Conservation (phyloP, 1,284 basidiomycete species). For the Moesziomyces antarcticus region DNA sequence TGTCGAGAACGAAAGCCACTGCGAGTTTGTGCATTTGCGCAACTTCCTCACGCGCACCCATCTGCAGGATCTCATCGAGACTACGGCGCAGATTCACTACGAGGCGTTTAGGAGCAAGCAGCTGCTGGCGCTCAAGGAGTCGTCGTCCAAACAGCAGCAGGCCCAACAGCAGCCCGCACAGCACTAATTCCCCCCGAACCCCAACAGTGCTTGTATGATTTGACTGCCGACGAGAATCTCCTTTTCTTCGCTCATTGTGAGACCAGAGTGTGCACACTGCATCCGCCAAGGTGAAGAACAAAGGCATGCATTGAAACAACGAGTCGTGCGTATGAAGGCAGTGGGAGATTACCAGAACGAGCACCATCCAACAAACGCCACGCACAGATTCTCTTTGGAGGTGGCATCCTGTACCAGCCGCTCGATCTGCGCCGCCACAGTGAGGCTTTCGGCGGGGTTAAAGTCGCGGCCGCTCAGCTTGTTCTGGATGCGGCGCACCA, state of each 20-base stretch:
- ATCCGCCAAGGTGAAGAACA: too few relatives aligned
- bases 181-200: background rate
- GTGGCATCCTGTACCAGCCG: slow-evolving; percentile 64
- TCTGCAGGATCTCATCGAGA: slow-evolving; percentile 97
- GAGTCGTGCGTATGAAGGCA: too few relatives aligned
- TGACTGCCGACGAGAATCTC: too few relatives aligned
- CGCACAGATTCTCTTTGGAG: slow-evolving; percentile 62
- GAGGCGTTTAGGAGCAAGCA: slow-evolving; percentile 99
- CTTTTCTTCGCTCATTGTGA: too few relatives aligned
- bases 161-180: slow-evolving; percentile 3
- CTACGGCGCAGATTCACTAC: slow-evolving; percentile 98
- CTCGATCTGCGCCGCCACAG: slow-evolving; percentile 60
- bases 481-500: slow-evolving; percentile 65
- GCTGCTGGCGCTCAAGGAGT: slow-evolving; percentile 88
- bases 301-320: too few relatives aligned
- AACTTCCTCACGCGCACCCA: slow-evolving; percentile 96
- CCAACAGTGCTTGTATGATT: too few relatives aligned
- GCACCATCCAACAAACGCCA: slow-evolving; percentile 66
- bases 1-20: slow-evolving; percentile 90
- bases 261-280: too few relatives aligned
- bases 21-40: slow-evolving; percentile 96
- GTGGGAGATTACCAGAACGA: slow-evolving; percentile 62
- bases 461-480: slow-evolving; percentile 65
- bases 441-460: slow-evolving; percentile 53
- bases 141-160: slow-evolving; percentile 66